These are phyloP conservation scores for Boletellus emodensis DNA, from an alignment of 768 basidiomycete species.

Conservation along the genomic window DNA sequence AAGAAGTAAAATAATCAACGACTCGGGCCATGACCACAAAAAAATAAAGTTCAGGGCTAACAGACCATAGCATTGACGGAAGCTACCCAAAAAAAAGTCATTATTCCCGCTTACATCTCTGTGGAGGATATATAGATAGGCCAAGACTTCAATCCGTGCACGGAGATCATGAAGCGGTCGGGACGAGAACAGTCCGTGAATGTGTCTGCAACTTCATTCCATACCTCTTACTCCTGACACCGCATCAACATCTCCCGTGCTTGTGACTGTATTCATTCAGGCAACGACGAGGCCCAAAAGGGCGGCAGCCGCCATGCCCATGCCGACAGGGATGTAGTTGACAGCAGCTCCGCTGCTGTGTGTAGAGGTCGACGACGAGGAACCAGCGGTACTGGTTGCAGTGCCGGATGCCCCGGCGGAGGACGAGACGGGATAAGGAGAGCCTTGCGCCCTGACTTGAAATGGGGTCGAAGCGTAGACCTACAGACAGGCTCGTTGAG, in stretches of 20 bases:
- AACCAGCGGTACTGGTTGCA: constrained; percentile 16
- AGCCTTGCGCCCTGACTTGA: constrained; percentile 55
- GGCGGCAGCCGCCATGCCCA: constrained; percentile 29
- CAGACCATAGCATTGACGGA: too few relatives aligned
- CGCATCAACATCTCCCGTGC: background rate
- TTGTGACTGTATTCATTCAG: constrained; percentile 7
- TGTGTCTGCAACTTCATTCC: background rate
- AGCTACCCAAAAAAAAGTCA: background rate
- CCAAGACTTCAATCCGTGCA: background rate
- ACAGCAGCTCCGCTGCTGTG: constrained; percentile 5
- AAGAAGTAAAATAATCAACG: background rate
- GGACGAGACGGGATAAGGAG: constrained; percentile 46
- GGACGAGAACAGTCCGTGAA: background rate
- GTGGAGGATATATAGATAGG: constrained; percentile 14
- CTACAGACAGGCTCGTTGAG: constrained; percentile 28
- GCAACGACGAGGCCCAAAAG: constrained; percentile 27
- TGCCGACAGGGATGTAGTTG: constrained; percentile 25
- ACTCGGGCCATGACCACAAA: background rate
- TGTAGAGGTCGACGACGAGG: constrained; percentile 17
- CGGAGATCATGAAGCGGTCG: background rate
- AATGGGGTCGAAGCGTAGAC: constrained; percentile 58
- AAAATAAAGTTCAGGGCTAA: background rate
- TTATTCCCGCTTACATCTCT: constrained; percentile 7
- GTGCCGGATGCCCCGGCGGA: constrained; percentile 25
- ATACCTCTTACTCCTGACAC: background rate